Conservation (phyloP, 495 filamentous ascomycete species). For the Amphirosellinia nigrospora region DNA sequence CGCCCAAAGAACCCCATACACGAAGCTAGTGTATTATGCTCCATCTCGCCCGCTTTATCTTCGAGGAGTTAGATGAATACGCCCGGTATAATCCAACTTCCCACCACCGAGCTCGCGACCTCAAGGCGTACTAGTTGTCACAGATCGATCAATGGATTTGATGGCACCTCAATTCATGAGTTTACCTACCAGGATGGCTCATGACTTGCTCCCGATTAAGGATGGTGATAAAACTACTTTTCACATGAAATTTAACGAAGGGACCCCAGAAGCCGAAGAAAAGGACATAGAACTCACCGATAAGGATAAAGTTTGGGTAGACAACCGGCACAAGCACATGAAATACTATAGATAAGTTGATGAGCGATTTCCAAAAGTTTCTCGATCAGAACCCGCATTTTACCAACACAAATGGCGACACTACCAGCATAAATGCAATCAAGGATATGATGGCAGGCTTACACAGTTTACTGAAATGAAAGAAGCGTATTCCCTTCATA, state of each 20-base stretch:
- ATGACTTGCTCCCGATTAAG: conserved; percentile 85
- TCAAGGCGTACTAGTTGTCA: conserved; percentile 81
- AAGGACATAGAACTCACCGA: conserved; percentile 92
- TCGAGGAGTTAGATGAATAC: conserved; percentile 86
- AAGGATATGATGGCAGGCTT: conserved; percentile 96
- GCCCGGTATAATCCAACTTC: conserved; percentile 80
- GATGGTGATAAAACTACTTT: conserved; percentile 90
- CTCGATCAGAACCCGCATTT: conserved; percentile 93
- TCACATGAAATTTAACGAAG: conserved; percentile 77
- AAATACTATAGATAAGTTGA: conserved; percentile 91
- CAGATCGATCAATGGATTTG: conserved; percentile 91
- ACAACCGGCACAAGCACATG: conserved; percentile 94
- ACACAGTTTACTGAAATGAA: conserved; percentile 93
- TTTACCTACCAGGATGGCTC: conserved; percentile 99
- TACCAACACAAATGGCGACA: conserved; percentile 69
- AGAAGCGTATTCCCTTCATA: conserved; percentile 90
- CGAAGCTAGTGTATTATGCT: conserved; percentile 85
- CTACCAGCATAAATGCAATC: conserved; percentile 85
- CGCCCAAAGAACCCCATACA: conserved; percentile 74
- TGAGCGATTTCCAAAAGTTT: conserved; percentile 90
- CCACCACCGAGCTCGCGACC: conserved; percentile 82
- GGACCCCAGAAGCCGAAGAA: conserved; percentile 65
- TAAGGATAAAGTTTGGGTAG: conserved; percentile 90
- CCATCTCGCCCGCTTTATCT: conserved; percentile 91
- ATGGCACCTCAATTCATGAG: conserved; percentile 84